These are phyloP conservation scores for Acacia pycnantha DNA, from an alignment of 331 rosid genomes.

Conservation along the genomic window DNA sequence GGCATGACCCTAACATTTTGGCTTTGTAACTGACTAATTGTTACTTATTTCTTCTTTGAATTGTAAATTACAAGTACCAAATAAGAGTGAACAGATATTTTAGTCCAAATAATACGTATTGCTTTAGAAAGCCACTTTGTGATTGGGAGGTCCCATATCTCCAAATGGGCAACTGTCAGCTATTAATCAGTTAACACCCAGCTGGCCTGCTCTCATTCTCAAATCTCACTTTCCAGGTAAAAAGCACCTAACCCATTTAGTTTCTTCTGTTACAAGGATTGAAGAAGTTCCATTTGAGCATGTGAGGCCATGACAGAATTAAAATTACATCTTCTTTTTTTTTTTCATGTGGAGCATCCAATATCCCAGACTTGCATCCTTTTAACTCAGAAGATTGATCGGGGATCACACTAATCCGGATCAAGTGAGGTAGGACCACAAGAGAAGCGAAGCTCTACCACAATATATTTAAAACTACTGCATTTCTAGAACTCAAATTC, in stretches of 20 bases:
- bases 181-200: slow-evolving; percentile 47
- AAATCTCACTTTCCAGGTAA: slow-evolving; percentile 30
- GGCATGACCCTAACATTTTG: background rate
- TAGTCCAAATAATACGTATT: slow-evolving; percentile 15
- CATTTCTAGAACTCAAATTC: no score
- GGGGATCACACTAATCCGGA: no score
- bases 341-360: no score
- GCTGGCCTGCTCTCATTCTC: slow-evolving; percentile 57
- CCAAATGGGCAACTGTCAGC: slow-evolving; percentile 49
- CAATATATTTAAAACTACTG: no score
- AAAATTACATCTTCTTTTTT: no score
- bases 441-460: no score
- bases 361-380: no score
- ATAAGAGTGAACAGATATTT: slow-evolving; percentile 18
- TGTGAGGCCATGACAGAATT: background rate
- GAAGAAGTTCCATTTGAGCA: slow-evolving; percentile 18
- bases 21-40: background rate
- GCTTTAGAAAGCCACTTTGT: slow-evolving; percentile 31
- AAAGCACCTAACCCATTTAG: slow-evolving; percentile 3
- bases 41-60: background rate
- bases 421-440: no score
- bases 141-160: slow-evolving; percentile 35
- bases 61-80: slow-evolving; percentile 1
- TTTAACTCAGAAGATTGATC: no score
- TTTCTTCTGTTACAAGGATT: slow-evolving; percentile 43